These are phyloP conservation scores for Anastatica hierochuntica DNA, from an alignment of 345 rosid species.

Conservation along the genomic window DNA sequence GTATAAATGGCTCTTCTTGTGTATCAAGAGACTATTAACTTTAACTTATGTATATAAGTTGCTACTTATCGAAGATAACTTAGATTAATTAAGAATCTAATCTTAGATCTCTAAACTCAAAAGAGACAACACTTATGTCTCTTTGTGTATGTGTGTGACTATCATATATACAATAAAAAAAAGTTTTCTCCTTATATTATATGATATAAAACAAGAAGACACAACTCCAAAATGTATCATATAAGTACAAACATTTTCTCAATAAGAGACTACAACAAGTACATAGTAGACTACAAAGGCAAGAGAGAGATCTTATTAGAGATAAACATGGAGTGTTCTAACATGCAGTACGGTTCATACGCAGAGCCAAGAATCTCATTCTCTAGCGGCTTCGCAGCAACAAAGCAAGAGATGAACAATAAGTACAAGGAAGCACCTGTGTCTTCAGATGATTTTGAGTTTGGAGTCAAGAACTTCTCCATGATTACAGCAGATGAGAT, in stretches of 20 bases:
- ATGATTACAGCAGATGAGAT: conserved; percentile 84
- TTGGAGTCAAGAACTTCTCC: conserved; percentile 38
- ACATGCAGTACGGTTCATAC: conserved; percentile 32
- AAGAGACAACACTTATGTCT: conserved; percentile 11
- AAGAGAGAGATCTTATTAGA: too few species aligned
- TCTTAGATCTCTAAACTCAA: conserved; percentile 19
- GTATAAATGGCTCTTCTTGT: conserved; percentile 15
- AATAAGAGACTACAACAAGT: background rate
- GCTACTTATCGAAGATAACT: conserved; percentile 7
- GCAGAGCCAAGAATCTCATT: conserved; percentile 92
- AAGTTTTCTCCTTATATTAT: background rate
- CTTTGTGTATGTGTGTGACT: conserved; percentile 13
- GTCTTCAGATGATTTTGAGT: conserved; percentile 64
- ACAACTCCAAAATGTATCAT: background rate
- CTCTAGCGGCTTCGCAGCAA: conserved; percentile 63
- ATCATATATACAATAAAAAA: background rate
- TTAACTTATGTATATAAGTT: too few species aligned
- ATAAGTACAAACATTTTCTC: conserved; percentile 9
- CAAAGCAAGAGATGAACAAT: conserved; percentile 20
- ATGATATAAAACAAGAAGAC: background rate
- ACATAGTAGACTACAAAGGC: background rate
- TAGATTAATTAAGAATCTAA: conserved; percentile 16
- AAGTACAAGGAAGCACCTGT: conserved; percentile 76
- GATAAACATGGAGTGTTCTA: conserved; percentile 25
- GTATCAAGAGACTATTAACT: conserved; percentile 10